Base-by-base conservation (phyloP, 495 filamentous ascomycete species). In the Penicillium chermesinum region DNA sequence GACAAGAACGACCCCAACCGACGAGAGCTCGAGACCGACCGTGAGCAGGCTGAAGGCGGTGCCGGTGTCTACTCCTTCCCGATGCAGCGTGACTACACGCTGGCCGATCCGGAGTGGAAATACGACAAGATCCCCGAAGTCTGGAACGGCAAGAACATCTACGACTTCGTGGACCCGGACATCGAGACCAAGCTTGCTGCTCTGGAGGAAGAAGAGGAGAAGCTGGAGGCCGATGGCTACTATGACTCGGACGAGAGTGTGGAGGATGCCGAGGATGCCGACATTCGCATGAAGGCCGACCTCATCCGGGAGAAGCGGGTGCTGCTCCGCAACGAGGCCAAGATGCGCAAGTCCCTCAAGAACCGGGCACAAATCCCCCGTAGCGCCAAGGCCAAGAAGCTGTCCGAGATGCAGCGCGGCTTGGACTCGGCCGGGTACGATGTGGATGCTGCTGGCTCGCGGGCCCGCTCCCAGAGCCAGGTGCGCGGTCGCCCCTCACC, bases 1-100 rank as follows among this genome's bases (percentile, higher is more conserved):
- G 83, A 89, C 74, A 91, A 89, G 72, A 79, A 81, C 38, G 93
- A 97, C 57, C 90, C 89, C 39, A 75, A 87, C 59, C 82, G 89
- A 37, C 83, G 76, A 36, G 84, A 67, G 48, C 76, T 96, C 47
- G 86, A 91, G 50, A 81, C 88, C 50, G 93, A 98, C 57, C 70
- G 93, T 50, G 91, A 98, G 66, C 89, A 86, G 62, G 89, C 93
- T 59, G 86, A 95, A 40, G 93, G 93, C 44, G 93, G 93, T 54
- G 83, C 93, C 21, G 93, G 94, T 72, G 93, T 97, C 37, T 98
- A 85, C 79, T 96, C 87, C 67, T 79, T 97, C 54, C 87, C 96
- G 52, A 74, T 97, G 54, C 86, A 86, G 66, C 83, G 85, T 56
- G 85, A 91, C 53, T 98, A 95, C 69, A 65, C 86, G 1, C 79